phyloP scores from a whole-genome alignment of 2,329 filamentous ascomycete genomes.

The Myrmaecium sp. region DNA sequence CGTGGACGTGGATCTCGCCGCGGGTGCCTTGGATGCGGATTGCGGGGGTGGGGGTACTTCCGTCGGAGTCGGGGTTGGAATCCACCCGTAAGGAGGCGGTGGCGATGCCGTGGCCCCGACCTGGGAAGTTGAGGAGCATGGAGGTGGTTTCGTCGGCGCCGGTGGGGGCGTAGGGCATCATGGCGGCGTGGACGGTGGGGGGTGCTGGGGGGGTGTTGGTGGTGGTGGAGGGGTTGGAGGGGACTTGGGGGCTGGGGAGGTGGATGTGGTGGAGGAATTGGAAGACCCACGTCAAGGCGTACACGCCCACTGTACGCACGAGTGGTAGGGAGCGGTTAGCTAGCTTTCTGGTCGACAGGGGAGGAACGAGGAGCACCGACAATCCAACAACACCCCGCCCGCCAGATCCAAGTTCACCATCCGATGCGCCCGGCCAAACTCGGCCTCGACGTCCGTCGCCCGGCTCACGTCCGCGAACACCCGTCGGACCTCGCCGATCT shows the following conservation, averaged over 20 bases:
- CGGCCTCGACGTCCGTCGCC: conserved; percentile 41
- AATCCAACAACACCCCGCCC: conserved; percentile 65
- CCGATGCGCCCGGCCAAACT: conserved; percentile 42
- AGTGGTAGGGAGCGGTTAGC: not conserved
- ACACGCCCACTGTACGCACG: conserved; percentile 47
- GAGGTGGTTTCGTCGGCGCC: conserved; percentile 69
- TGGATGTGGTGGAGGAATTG: conserved; percentile 67
- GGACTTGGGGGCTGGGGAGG: conserved; percentile 38
- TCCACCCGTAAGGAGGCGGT: conserved; percentile 25
- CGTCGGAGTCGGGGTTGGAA: conserved; percentile 42
- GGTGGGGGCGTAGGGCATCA: conserved; percentile 52
- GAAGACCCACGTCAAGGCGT: conserved; percentile 80
- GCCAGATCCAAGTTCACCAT: conserved; percentile 75
- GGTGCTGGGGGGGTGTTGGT: conserved; percentile 41
- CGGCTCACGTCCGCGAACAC: conserved; percentile 43
- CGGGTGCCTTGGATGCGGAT: conserved; percentile 66
- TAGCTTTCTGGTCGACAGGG: conserved; percentile 1
- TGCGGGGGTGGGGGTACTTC: conserved; percentile 41
- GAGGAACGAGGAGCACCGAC: conserved; percentile 14
- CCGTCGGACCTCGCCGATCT: conserved; percentile 38
- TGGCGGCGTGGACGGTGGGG: conserved; percentile 49
- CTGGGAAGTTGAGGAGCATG: conserved; percentile 60
- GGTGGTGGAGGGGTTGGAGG: conserved; percentile 76
- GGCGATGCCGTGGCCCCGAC: conserved; percentile 54
- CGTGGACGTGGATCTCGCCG: conserved; percentile 68